phyloP scores from a whole-genome alignment of 495 filamentous ascomycete species.

The Gamarada debralockiae region DNA sequence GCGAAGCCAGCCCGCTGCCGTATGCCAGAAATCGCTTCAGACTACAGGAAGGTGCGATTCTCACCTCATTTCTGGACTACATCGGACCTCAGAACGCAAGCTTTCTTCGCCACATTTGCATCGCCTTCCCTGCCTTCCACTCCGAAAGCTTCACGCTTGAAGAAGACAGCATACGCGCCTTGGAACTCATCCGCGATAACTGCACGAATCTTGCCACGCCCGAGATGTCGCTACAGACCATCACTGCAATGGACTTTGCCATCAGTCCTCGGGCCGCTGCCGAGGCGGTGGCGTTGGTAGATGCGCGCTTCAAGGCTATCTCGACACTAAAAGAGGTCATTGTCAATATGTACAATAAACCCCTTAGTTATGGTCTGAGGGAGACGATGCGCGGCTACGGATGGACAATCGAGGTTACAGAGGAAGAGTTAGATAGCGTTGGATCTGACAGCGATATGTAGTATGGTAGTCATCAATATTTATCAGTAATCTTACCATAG shows the following conservation, averaged over 20 bases:
- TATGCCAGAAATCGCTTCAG: no score
- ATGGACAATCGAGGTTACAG: conserved; percentile 23
- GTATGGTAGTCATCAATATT: no score
- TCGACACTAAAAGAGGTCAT: conserved; percentile 23
- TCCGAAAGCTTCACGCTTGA: conserved; percentile 7
- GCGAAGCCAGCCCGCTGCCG: no score
- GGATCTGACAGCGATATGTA: no score
- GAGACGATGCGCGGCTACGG: conserved; percentile 19
- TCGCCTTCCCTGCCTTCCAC: conserved; percentile 15
- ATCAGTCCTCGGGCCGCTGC: conserved; percentile 10
- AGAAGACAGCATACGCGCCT: conserved; percentile 17
- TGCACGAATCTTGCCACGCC: conserved; percentile 22
- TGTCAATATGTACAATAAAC: conserved; percentile 18
- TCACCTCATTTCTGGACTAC: conserved; percentile 21
- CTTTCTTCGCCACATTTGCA: conserved; percentile 22
- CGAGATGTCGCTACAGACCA: conserved; percentile 14
- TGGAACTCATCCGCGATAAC: conserved; percentile 23
- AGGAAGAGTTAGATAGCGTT: no score
- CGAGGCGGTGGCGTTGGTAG: conserved; percentile 17
- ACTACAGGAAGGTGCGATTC: no score
- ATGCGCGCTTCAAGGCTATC: conserved; percentile 22
- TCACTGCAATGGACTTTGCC: conserved; percentile 1
- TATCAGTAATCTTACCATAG: no score
- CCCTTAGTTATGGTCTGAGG: conserved; percentile 16
- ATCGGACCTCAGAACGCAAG: conserved; percentile 19